Conservation (phyloP, 306 rosid genomes). For the Rubus idaeus region DNA sequence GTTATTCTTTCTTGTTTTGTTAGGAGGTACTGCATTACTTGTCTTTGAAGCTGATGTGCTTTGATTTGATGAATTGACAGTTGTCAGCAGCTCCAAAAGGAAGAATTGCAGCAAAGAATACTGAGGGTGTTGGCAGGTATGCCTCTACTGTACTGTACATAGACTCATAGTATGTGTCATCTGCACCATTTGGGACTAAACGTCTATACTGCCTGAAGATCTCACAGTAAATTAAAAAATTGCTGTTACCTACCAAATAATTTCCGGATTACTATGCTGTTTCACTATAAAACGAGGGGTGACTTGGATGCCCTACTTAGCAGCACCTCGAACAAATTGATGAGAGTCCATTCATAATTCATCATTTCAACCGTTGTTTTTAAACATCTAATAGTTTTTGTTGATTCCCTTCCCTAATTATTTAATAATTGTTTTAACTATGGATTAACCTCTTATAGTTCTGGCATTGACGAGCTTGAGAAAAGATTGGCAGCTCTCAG, state of each 20-base stretch:
- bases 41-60: conserved; percentile 37
- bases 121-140: conserved; percentile 82
- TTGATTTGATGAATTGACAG: conserved; percentile 48
- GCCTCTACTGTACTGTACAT: not conserved
- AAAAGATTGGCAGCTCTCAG: conserved; percentile 89
- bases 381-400: not conserved
- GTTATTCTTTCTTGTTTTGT: conserved; percentile 15
- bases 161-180: not conserved
- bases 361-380: not conserved
- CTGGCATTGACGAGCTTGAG: conserved; percentile 76
- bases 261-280: not conserved
- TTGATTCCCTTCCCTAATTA: not conserved
- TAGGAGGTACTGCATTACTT: conserved; percentile 10
- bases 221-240: not conserved
- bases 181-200: not conserved
- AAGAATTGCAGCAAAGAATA: conserved; percentile 62
- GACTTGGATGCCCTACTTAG: not conserved
- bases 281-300: not conserved
- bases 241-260: not conserved
- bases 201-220: not conserved
- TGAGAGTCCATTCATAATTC: not conserved
- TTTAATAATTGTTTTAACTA: conserved; percentile 18
- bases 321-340: not conserved
- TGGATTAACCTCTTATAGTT: conserved; percentile 51
- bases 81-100: conserved; percentile 96